Base-by-base conservation (phyloP, 2,329 filamentous ascomycete species). In the Fusarium sambucinum region DNA sequence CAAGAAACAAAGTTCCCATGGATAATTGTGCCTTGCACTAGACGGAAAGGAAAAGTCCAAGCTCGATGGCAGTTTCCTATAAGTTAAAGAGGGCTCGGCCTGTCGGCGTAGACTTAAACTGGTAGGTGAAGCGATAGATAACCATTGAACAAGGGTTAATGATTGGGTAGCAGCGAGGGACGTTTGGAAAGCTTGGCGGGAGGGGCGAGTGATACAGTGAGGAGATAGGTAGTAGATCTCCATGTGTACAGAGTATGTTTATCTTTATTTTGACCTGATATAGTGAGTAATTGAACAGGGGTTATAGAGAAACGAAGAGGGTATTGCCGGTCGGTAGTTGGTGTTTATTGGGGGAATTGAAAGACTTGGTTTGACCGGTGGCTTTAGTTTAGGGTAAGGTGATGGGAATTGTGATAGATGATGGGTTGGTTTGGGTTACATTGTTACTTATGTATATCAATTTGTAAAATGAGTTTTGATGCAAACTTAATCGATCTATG, bases 121-220 rank as follows among this genome's bases (percentile, higher is more conserved):
- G 66, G 66, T 69, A 69, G 66, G 66, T 69, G 59, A 64, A 37
- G 40, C 51, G 59, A 55, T 37, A 64, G 48, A 65, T 64, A 68
- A 58, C 32, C 53, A 40, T 55, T 25, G 13, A 13, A 32, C 47
- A 32, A 25, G 45, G 38, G 50, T 6, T 19, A 13, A 11, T 66
- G 66, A 68, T 69, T 69, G 66, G 66, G 38, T 33, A 21, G 41
- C 13, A 12, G 33, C n/a, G 30, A 50, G 56, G 62, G 29, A 66
- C 62, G 61, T 64, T 64, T 64, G 61, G 30, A 51, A 40, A 46
- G 30, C 53, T 60, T 60, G 57, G 55, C 55, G 40, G 27, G 41
- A 44, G 25, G 37, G 29, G 44, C 37, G 25, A 48, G 54, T 10
- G 12, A 59, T 25, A 44, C 14, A 50, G 16, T 50, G 21, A 38